Base-by-base conservation (phyloP, 1,284 basidiomycete genomes). In the Boletus calvinii region DNA sequence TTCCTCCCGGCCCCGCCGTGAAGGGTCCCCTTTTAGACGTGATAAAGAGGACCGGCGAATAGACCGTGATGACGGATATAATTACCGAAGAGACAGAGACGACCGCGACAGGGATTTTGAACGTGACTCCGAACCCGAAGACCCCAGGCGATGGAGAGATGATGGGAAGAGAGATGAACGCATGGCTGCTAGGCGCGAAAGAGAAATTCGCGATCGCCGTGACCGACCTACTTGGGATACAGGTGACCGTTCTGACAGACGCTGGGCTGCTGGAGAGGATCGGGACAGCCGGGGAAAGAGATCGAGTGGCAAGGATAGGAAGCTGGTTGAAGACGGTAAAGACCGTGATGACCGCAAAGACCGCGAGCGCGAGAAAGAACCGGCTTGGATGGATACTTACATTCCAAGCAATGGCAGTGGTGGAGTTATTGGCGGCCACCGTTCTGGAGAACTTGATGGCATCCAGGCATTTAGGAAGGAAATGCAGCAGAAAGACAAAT, bases 321-420 rank as follows among this genome's bases (percentile, higher is more conserved):
- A 81, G 53, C 71, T 13, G 63, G 68, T 64, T 35, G 84, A 86
- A 30, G 85, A 85, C 48, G 71, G 68, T 18, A 80, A 77, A 61
- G 80, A 81, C 37, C 74, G 74, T 53, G 83, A 81, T 52, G 78
- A 79, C 41, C 73, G 77, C 46, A 71, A 74, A 42, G 81, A 83
- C 43, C 72, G 77, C 57, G 83, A 85, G 62, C 83, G 79, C 64
- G 89, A 90, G 73, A 91, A 85, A 61, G 89, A 92, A 64, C 92
- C 91, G 18, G 91, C 91, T 15, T 94, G 91, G 91, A 92, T 94
- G 89, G 90, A 91, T 58, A 85, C 89, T n/a, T 91, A 92, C 63
- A 78, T 89, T 56, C 84, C 87, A 3, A 74, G 71, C 39, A 75
- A 77, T 37, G 66, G 78, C n/a, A 73, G 72, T 37, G 72, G 74